Conservation (phyloP, 2,329 filamentous ascomycete genomes). For the Penicillium griseofulvum region DNA sequence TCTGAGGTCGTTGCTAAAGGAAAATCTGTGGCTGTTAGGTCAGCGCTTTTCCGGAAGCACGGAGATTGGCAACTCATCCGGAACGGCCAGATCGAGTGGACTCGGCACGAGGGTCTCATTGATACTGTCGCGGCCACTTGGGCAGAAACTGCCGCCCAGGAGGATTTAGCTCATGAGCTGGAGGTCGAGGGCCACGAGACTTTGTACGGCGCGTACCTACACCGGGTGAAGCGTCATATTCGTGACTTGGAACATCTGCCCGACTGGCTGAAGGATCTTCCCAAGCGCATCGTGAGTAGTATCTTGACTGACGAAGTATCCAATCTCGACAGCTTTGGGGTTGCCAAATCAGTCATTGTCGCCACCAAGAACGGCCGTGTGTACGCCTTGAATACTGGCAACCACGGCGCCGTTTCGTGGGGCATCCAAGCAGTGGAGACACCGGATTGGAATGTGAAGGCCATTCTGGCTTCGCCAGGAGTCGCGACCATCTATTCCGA, state of each 20-base stretch:
- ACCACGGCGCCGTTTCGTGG: constrained; percentile 74
- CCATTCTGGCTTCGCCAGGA: constrained; percentile 63
- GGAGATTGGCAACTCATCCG: constrained; percentile 80
- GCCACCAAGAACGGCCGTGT: constrained; percentile 77
- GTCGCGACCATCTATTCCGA: constrained; percentile 59
- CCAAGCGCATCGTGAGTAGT: constrained; percentile 64
- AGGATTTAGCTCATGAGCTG: constrained; percentile 74
- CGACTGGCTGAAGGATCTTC: constrained; percentile 67
- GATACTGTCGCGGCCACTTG: constrained; percentile 76
- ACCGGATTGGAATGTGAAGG: constrained; percentile 64
- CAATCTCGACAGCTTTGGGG: constrained; percentile 66
- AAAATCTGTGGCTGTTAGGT: constrained; percentile 71
- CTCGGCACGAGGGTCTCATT: constrained; percentile 76
- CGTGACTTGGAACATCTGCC: constrained; percentile 73
- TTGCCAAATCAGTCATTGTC: constrained; percentile 79
- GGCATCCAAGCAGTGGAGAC: constrained; percentile 63
- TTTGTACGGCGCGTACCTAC: constrained; percentile 75
- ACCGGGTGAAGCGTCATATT: constrained; percentile 78
- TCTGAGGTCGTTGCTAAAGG: constrained; percentile 79
- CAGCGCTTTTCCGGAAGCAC: constrained; percentile 63
- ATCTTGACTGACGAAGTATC: constrained; percentile 57
- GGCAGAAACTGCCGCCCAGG: constrained; percentile 71
- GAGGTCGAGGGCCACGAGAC: constrained; percentile 85
- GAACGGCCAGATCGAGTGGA: constrained; percentile 79
- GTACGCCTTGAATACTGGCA: constrained; percentile 74